These are phyloP conservation scores for Chondrostereum purpureum DNA, from an alignment of 1,284 basidiomycete genomes.

Conservation along the genomic window DNA sequence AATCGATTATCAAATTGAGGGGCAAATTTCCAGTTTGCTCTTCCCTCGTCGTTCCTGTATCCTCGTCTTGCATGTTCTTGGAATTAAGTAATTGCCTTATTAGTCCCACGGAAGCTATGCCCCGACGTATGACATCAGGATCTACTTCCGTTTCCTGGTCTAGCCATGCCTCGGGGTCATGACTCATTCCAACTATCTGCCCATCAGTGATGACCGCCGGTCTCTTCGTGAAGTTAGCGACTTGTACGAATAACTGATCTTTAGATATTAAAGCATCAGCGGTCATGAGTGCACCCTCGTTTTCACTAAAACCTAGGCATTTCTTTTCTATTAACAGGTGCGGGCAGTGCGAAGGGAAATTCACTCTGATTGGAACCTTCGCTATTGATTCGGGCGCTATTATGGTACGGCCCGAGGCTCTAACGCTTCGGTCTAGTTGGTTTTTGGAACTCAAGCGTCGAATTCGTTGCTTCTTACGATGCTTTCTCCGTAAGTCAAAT, in stretches of 20 bases:
- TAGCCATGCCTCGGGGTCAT: constrained; percentile 16
- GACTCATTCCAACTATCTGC: constrained; percentile 13
- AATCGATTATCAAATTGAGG: constrained; percentile 4
- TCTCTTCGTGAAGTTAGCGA: constrained; percentile 17
- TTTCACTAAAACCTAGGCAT: constrained; percentile 1
- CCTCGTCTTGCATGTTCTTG: no score
- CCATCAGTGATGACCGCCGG: constrained; percentile 15
- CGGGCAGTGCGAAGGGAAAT: neutral
- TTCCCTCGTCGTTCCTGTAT: no score
- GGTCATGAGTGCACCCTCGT: constrained; percentile 15
- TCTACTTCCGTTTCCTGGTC: no score
- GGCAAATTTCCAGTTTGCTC: constrained; percentile 1
- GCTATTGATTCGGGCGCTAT: constrained; percentile 12
- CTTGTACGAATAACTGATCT: constrained; percentile 12
- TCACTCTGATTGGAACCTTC: neutral
- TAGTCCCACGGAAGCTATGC: no score
- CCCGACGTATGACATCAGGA: no score
- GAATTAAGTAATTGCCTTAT: no score
- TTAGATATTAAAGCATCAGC: constrained; percentile 16
- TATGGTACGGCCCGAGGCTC: constrained; percentile 2
- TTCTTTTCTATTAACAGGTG: constrained; percentile 11
- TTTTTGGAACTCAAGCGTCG: neutral
- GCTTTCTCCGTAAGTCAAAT: neutral
- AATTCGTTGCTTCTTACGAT: constrained; percentile 7
- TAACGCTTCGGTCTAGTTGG: constrained; percentile 2